phyloP scores from a whole-genome alignment of 1,284 basidiomycete genomes.

The Leccinum glutinopallens region DNA sequence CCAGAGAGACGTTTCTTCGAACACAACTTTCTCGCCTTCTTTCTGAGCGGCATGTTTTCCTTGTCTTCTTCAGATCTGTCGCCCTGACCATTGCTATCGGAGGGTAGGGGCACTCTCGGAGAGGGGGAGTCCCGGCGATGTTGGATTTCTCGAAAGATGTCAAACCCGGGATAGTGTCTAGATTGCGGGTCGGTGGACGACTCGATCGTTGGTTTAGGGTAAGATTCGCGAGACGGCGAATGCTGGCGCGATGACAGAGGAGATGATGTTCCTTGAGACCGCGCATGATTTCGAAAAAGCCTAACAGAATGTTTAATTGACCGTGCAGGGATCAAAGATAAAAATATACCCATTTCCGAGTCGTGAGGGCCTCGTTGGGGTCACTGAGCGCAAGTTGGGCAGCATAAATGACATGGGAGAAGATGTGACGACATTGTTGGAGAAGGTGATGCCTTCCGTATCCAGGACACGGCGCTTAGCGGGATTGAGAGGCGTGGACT shows the following conservation, averaged over 20 bases:
- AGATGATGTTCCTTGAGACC: conserved; percentile 16
- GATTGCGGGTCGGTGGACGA: conserved; percentile 55
- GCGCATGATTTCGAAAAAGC: conserved; percentile 14
- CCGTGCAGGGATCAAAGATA: not conserved
- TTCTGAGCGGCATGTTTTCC: conserved; percentile 54
- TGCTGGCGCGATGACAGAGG: conserved; percentile 23
- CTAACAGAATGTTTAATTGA: conserved; percentile 15
- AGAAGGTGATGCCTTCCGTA: conserved; percentile 49
- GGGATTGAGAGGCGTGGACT: conserved; percentile 53
- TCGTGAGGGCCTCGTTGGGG: conserved; percentile 27
- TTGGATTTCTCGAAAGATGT: conserved; percentile 57
- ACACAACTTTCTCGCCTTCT: conserved; percentile 43
- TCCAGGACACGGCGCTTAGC: conserved; percentile 70
- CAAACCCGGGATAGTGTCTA: conserved; percentile 74
- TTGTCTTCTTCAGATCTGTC: conserved; percentile 44
- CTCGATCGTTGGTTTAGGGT: conserved; percentile 39
- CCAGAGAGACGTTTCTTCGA: conserved; percentile 29
- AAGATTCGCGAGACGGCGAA: conserved; percentile 28
- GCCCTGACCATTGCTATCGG: conserved; percentile 24
- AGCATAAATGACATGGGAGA: conserved; percentile 22
- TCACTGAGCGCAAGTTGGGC: conserved; percentile 23
- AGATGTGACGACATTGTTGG: conserved; percentile 17
- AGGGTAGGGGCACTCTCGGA: conserved; percentile 7
- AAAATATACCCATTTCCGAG: conserved; percentile 30
- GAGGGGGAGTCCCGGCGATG: conserved; percentile 27